phyloP scores from a whole-genome alignment of 305 asterid genomes.

The Plantago lanceolata region DNA sequence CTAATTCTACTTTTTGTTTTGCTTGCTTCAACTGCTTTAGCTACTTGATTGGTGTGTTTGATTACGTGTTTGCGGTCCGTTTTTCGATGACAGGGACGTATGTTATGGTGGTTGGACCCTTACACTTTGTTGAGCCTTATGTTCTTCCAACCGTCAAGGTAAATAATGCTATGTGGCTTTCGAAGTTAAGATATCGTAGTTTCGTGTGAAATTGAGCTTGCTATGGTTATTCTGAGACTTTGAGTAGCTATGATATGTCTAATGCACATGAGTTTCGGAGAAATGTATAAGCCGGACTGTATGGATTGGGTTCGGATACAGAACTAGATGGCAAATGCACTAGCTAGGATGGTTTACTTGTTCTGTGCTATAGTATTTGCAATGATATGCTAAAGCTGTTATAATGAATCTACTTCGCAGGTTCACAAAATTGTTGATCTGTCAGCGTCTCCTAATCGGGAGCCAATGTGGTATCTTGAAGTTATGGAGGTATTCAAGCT shows the following conservation, averaged over 20 bases:
- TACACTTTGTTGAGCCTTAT: constrained; percentile 27
- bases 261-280: too few species aligned
- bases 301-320: too few species aligned
- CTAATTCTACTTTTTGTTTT: background rate
- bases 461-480: constrained; percentile 93
- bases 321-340: too few species aligned
- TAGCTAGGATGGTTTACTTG: too few species aligned
- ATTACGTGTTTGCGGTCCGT: background rate
- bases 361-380: too few species aligned
- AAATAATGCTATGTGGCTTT: background rate
- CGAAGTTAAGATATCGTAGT: background rate
- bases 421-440: constrained; percentile 85
- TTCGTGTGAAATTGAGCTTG: too few species aligned
- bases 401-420: constrained; percentile 35
- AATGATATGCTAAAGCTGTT: constrained; percentile 7
- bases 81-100: constrained; percentile 52
- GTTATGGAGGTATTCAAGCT: constrained; percentile 73
- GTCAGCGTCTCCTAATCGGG: constrained; percentile 68
- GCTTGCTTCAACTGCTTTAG: background rate
- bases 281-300: too few species aligned
- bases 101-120: constrained; percentile 87
- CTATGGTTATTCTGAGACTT: too few species aligned
- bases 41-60: background rate
- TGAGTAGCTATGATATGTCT: too few species aligned
- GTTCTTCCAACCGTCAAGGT: constrained; percentile 63